Conservation (phyloP, 176 grass and related monocot genomes). For the Phoenix dactylifera region DNA sequence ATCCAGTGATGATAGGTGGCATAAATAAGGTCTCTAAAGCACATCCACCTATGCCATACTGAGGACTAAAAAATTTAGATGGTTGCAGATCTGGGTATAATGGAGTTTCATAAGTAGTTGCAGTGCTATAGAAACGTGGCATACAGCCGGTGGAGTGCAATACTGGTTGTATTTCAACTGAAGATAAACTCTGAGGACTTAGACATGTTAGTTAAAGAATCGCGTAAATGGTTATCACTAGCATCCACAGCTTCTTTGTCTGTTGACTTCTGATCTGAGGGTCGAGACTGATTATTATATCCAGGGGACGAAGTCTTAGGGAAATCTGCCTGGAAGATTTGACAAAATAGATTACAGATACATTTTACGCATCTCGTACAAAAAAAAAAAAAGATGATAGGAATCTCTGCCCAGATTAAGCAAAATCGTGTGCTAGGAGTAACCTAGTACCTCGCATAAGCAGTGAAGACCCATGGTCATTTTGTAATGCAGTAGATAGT, state of each 20-base stretch:
- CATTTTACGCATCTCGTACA: too few species aligned
- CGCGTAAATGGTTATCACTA: slow-evolving; percentile 25
- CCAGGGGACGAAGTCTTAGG: slow-evolving; percentile 31
- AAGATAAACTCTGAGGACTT: slow-evolving; percentile 26
- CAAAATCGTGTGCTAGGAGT: too few species aligned
- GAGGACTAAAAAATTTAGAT: slow-evolving; percentile 35
- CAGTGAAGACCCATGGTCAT: too few species aligned
- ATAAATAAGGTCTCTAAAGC: slow-evolving; percentile 44
- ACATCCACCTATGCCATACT: slow-evolving; percentile 44
- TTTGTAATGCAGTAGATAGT: too few species aligned
- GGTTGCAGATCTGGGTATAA: slow-evolving; percentile 55
- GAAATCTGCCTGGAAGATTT: slow-evolving; percentile 46
- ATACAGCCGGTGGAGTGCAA: slow-evolving; percentile 38
- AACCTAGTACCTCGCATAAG: too few species aligned
- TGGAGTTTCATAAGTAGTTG: slow-evolving; percentile 42
- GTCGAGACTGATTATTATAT: slow-evolving; percentile 40
- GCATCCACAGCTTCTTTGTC: slow-evolving; percentile 23
- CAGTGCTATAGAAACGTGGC: slow-evolving; percentile 38
- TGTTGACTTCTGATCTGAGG: slow-evolving; percentile 32
- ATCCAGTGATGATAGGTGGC: slow-evolving; percentile 48
- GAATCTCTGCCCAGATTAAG: too few species aligned
- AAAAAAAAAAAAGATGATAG: too few species aligned
- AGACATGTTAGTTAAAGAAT: slow-evolving; percentile 21
- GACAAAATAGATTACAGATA: slow-evolving; percentile 14
- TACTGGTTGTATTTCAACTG: slow-evolving; percentile 47